Conservation (phyloP, 257 asterid species). For the Gynochthodes officinalis region DNA sequence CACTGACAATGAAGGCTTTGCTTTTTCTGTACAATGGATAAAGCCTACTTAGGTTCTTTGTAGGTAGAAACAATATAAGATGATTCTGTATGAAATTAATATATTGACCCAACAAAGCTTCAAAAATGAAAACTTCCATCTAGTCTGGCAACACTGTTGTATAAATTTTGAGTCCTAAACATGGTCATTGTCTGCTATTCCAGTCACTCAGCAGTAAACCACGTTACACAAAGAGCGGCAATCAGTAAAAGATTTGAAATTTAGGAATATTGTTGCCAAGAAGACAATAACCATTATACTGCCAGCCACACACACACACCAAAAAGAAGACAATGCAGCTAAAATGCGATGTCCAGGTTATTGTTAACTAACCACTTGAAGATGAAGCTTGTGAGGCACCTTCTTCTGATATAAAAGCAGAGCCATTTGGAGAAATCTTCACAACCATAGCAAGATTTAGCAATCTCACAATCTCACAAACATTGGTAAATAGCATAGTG, state of each 20-base stretch:
- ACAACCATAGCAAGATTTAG: conserved; percentile 19
- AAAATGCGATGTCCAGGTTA: not conserved
- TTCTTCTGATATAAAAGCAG: conserved; percentile 51
- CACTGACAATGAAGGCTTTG: conserved; percentile 67
- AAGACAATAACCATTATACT: not conserved
- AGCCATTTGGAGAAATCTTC: conserved; percentile 78
- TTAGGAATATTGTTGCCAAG: not conserved
- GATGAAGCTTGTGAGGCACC: conserved; percentile 54
- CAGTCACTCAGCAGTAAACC: not conserved
- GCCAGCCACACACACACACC: not conserved
- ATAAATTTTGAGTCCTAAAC: not conserved
- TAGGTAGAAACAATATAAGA: not conserved
- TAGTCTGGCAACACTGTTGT: not conserved
- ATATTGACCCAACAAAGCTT: not conserved
- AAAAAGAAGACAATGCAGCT: not conserved
- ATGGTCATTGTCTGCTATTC: not conserved
- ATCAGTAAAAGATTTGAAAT: not conserved
- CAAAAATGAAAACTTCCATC: not conserved
- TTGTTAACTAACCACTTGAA: conserved; percentile 29
- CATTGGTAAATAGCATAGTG: conserved; percentile 1
- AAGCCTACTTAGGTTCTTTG: conserved; percentile 11
- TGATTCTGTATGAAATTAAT: not conserved
- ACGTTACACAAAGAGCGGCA: not conserved
- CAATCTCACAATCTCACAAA: conserved; percentile 12
- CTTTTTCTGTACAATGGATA: conserved; percentile 42